Percentiles rank a stretch among this genome's conserved stretches.
Conservation (phyloP, 116 monocot species). For the Zostera marina region DNA sequence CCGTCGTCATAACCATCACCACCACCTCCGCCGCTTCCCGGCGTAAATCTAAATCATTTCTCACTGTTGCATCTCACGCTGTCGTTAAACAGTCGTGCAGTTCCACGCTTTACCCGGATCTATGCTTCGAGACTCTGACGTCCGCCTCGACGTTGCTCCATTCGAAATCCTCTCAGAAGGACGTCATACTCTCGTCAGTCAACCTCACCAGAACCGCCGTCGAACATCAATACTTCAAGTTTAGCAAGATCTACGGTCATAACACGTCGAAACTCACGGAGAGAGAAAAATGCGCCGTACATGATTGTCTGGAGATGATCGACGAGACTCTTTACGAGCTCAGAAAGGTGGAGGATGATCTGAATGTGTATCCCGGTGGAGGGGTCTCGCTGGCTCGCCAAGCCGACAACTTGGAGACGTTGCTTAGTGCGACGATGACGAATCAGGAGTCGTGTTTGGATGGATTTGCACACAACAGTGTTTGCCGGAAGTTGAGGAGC, state of each 20-base stretch:
- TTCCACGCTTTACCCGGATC: constrained; percentile 17
- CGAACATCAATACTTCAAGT: neutral
- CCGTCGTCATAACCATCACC: neutral
- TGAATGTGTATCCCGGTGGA: constrained; percentile 1
- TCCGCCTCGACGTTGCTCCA: neutral
- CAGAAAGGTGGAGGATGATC: constrained; percentile 8
- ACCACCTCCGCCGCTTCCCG: neutral
- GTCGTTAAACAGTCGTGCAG: constrained; percentile 9
- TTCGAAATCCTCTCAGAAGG: constrained; percentile 10
- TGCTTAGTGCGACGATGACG: constrained; percentile 65
- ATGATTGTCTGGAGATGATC: constrained; percentile 65
- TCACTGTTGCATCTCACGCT: constrained; percentile 7
- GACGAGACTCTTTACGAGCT: constrained; percentile 42
- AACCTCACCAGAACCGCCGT: constrained; percentile 18
- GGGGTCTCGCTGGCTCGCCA: neutral
- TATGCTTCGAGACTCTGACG: constrained; percentile 12
- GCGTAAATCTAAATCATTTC: neutral
- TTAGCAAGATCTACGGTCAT: constrained; percentile 2
- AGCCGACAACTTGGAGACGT: constrained; percentile 26
- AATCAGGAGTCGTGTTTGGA: constrained; percentile 50
- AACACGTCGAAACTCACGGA: neutral
- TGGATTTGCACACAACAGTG: constrained; percentile 14
- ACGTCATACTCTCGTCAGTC: constrained; percentile 15
- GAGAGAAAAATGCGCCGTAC: constrained; percentile 10
- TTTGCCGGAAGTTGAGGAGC: neutral